Evolutionary conservation across 257 asterid species (phyloP).

Genomic region (Solanum virginianum): DNA sequence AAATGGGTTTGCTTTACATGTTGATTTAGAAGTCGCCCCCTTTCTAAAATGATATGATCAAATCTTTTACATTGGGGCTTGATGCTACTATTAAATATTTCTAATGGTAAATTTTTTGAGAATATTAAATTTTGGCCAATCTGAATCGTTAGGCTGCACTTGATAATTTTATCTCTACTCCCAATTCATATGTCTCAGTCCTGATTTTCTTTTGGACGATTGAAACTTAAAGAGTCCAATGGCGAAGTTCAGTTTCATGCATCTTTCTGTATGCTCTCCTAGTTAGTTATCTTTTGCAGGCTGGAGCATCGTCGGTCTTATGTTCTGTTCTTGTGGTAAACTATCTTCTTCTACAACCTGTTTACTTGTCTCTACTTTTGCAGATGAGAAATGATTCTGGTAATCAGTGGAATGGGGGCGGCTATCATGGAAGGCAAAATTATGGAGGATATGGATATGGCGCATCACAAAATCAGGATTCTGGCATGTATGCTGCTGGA

Average conservation of each 20-base stretch:
- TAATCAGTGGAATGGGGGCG: slow-evolving; percentile 48
- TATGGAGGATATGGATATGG: slow-evolving; percentile 63
- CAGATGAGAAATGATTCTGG: slow-evolving; percentile 54
- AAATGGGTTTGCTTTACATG: not conserved
- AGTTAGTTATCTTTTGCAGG: not conserved
- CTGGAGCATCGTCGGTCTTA: not conserved
- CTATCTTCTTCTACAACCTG: not conserved
- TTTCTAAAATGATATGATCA: not conserved
- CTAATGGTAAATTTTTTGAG: not conserved
- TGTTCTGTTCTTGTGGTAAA: not conserved
- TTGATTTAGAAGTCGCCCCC: not conserved
- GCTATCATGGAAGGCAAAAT: slow-evolving; percentile 53
- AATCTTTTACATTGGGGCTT: not conserved
- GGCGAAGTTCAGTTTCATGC: not conserved
- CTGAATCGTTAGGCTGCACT: not conserved
- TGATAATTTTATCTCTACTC: not conserved
- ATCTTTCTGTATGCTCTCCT: not conserved
- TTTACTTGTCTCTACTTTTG: slow-evolving; percentile 1
- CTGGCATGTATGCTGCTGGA: slow-evolving; percentile 23
- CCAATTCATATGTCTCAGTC: not conserved
- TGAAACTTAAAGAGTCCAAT: not conserved
- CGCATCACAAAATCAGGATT: slow-evolving; percentile 18
- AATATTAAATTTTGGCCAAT: not conserved
- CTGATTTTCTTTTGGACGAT: not conserved
- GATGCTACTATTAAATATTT: not conserved